Evolutionary conservation across 768 basidiomycete genomes (phyloP).

Genomic region (Megacollybia marginata): DNA sequence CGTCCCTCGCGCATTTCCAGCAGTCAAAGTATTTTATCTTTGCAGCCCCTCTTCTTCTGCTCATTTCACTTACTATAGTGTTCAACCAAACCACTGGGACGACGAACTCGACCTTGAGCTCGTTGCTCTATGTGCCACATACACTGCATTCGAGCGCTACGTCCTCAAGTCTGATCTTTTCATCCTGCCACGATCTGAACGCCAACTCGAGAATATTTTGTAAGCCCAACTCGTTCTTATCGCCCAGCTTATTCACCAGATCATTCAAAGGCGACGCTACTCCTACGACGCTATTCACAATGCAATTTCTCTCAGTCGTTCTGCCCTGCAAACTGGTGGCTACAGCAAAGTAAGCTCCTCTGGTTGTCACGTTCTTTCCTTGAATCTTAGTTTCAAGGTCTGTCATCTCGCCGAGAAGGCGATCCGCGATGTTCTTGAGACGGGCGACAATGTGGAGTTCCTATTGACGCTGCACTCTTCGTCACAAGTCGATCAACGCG

Average conservation of each 20-base stretch:
- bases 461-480: constrained; percentile 56
- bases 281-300: constrained; percentile 79
- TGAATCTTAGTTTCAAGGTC: constrained; percentile 34
- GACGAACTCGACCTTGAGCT: constrained; percentile 48
- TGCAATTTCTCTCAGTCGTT: constrained; percentile 62
- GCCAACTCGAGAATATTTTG: constrained; percentile 68
- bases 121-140: constrained; percentile 73
- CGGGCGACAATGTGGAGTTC: constrained; percentile 55
- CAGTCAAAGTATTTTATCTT: too few relatives aligned
- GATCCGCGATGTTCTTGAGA: constrained; percentile 60
- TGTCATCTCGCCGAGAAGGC: constrained; percentile 68
- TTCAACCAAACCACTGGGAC: constrained; percentile 66
- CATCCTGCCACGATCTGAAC: constrained; percentile 55
- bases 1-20: too few relatives aligned
- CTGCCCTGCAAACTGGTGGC: constrained; percentile 48
- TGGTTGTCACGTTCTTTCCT: not conserved
- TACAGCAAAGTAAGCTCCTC: constrained; percentile 34
- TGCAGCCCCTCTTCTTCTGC: not conserved
- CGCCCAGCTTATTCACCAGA: not conserved
- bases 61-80: constrained; percentile 29
- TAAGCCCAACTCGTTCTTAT: constrained; percentile 25
- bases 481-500: not conserved
- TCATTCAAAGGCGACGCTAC: constrained; percentile 54
- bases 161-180: constrained; percentile 66
- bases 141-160: constrained; percentile 71